Conservation (phyloP, 768 basidiomycete genomes). For the Pulveroboletus sp. region DNA sequence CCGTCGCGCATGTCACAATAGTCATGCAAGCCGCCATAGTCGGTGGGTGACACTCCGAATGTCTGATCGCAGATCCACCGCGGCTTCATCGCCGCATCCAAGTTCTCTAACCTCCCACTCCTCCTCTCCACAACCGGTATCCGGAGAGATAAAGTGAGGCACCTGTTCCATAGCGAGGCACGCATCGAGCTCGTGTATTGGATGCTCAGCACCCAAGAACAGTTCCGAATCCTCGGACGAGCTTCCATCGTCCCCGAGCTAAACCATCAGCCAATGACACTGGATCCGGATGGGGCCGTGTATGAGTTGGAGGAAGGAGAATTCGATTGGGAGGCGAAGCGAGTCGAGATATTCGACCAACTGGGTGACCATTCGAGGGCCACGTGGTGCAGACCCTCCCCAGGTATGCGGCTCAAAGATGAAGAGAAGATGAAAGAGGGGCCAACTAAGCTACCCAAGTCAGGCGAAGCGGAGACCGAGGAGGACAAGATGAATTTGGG, state of each 20-base stretch:
- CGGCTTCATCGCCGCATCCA: conserved; percentile 43
- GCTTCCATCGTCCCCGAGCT: conserved; percentile 54
- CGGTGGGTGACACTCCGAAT: conserved; percentile 39
- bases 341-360: conserved; percentile 52
- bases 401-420: conserved; percentile 50
- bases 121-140: conserved; percentile 67
- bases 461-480: conserved; percentile 40
- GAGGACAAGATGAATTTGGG: conserved; percentile 45
- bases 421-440: conserved; percentile 56
- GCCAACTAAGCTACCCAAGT: conserved; percentile 52
- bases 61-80: conserved; percentile 68
- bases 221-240: conserved; percentile 64
- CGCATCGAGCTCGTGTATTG: conserved; percentile 69
- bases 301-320: conserved; percentile 34
- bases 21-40: conserved; percentile 50
- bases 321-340: conserved; percentile 58
- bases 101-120: conserved; percentile 48
- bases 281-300: conserved; percentile 27
- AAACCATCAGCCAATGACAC: conserved; percentile 25
- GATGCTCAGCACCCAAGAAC: conserved; percentile 60
- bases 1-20: conserved; percentile 18
- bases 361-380: conserved; percentile 65
- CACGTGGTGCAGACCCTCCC: conserved; percentile 63
- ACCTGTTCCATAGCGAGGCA: conserved; percentile 41
- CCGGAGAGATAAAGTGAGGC: conserved; percentile 61